Conservation (phyloP, 108 stramenopile species). For the Skeletonema grethae region DNA sequence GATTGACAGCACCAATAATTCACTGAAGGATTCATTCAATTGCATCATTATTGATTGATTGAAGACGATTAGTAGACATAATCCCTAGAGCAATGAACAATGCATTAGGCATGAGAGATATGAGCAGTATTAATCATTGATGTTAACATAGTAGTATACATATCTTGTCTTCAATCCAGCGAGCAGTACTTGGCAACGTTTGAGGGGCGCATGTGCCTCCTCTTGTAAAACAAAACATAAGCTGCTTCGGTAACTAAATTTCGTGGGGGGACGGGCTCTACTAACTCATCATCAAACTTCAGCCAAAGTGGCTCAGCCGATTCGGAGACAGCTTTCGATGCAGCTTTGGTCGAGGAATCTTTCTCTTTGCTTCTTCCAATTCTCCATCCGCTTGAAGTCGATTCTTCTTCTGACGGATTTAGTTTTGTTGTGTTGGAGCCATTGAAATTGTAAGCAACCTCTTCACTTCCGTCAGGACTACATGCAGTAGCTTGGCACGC, state of each 20-base stretch:
- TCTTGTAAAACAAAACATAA: slow-evolving; percentile 94
- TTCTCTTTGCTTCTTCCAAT: slow-evolving; percentile 65
- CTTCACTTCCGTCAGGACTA: slow-evolving; percentile 82
- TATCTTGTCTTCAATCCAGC: not conserved
- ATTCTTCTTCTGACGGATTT: slow-evolving; percentile 43
- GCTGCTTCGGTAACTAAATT: slow-evolving; percentile 89
- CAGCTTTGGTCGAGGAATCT: slow-evolving; percentile 56
- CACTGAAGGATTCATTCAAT: too few species aligned
- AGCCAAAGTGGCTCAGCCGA: slow-evolving; percentile 90
- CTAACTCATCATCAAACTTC: slow-evolving; percentile 95
- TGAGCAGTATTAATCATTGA: too few species aligned
- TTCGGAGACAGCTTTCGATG: slow-evolving; percentile 61
- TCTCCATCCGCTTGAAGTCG: slow-evolving; percentile 65
- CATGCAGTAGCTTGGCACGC: slow-evolving; percentile 87
- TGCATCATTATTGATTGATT: too few species aligned
- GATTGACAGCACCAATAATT: too few species aligned
- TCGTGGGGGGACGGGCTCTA: slow-evolving; percentile 83
- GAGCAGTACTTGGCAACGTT: slow-evolving; percentile 87
- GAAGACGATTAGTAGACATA: too few species aligned
- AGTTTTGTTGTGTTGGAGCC: slow-evolving; percentile 52
- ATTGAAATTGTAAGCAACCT: slow-evolving; percentile 79
- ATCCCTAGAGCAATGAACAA: too few species aligned
- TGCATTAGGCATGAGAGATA: too few species aligned
- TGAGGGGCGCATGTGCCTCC: slow-evolving; percentile 77
- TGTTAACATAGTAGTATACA: too few species aligned